Evolutionary conservation across 31 red algal genomes (phyloP).

Genomic region (Asparagopsis taxiformis): DNA sequence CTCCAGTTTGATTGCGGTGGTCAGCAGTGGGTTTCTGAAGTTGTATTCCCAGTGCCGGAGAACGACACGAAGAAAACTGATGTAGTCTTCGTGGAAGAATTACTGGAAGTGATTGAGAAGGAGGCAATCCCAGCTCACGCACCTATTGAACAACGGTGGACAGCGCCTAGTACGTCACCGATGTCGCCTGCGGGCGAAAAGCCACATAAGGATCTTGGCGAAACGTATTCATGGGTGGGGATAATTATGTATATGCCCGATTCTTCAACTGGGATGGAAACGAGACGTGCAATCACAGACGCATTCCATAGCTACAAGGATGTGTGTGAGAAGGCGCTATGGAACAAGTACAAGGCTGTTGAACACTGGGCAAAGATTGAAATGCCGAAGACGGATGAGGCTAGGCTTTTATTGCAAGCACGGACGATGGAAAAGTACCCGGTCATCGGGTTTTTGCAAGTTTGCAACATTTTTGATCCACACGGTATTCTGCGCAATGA

Average conservation of each 20-base stretch:
- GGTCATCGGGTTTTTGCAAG: slow-evolving; percentile 34
- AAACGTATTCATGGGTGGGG: slow-evolving; percentile 83
- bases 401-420: slow-evolving; percentile 11
- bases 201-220: slow-evolving; percentile 36
- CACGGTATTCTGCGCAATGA: slow-evolving; percentile 44
- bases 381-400: slow-evolving; percentile 47
- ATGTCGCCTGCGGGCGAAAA: slow-evolving; percentile 67
- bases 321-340: slow-evolving; percentile 46
- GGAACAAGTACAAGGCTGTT: slow-evolving; percentile 55
- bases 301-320: slow-evolving; percentile 62
- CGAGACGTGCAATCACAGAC: slow-evolving; percentile 45
- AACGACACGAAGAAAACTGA: slow-evolving; percentile 16
- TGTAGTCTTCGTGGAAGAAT: slow-evolving; percentile 47
- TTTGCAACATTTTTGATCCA: slow-evolving; percentile 55
- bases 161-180: slow-evolving; percentile 49
- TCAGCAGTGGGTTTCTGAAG: slow-evolving; percentile 89
- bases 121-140: slow-evolving; percentile 74
- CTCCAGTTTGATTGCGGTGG: slow-evolving; percentile 90
- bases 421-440: slow-evolving; percentile 49
- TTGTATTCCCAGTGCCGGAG: slow-evolving; percentile 62
- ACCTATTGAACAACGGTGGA: slow-evolving; percentile 92
- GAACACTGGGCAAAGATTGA: slow-evolving; percentile 95
- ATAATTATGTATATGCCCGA: slow-evolving; percentile 97
- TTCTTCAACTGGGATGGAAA: slow-evolving; percentile 10
- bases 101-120: slow-evolving; percentile 62